Conservation (phyloP, 1,284 basidiomycete genomes). For the Bjerkandera adusta region DNA sequence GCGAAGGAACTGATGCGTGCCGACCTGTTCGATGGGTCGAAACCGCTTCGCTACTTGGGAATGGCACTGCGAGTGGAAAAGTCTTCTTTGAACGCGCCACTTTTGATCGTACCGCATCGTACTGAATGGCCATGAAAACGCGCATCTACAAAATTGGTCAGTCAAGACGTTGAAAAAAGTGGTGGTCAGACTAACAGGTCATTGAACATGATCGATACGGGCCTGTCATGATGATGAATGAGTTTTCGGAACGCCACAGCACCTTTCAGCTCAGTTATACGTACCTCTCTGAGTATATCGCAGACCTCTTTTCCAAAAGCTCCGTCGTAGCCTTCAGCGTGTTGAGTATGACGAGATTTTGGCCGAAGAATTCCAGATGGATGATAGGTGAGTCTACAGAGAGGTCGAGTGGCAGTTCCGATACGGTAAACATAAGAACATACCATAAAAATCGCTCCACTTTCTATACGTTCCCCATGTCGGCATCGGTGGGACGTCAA, state of each 20-base stretch:
- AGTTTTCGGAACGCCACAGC: neutral
- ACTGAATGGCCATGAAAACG: neutral
- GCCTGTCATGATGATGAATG: neutral
- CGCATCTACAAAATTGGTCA: neutral
- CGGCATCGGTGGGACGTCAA: neutral
- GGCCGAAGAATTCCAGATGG: conserved; percentile 2
- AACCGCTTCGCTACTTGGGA: neutral
- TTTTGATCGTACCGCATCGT: neutral
- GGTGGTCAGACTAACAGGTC: neutral
- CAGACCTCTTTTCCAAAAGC: conserved; percentile 14
- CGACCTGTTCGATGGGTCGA: neutral
- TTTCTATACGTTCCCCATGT: neutral
- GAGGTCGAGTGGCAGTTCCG: neutral
- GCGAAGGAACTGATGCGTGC: neutral
- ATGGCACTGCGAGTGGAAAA: conserved; percentile 1
- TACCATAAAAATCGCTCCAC: conserved; percentile 4
- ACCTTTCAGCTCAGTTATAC: neutral
- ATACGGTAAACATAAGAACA: neutral
- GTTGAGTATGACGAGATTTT: conserved; percentile 11
- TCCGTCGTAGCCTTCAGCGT: conserved; percentile 12
- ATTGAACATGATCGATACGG: neutral
- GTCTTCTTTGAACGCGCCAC: conserved; percentile 1
- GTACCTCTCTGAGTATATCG: conserved; percentile 12
- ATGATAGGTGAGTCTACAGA: neutral
- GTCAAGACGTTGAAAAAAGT: neutral